Evolutionary conservation across 441 rosid species (phyloP).

Genomic region (Jatropha podagrica): DNA sequence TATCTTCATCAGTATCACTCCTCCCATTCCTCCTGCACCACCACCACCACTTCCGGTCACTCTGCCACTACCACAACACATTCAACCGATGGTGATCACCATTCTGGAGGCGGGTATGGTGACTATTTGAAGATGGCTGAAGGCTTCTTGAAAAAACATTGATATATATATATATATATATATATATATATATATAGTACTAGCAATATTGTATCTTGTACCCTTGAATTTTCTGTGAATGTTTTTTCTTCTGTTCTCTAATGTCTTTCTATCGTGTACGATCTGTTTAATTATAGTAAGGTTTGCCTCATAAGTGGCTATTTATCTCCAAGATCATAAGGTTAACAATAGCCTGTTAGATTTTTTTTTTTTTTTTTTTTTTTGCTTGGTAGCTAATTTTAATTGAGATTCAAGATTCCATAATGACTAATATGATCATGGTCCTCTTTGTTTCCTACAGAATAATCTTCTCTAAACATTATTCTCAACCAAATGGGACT

Average conservation of each 20-base stretch:
- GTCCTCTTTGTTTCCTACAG: neutral
- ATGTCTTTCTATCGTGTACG: neutral
- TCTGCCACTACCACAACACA: neutral
- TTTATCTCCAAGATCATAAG: too few relatives aligned
- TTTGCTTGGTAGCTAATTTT: neutral
- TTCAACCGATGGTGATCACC: conserved; percentile 13
- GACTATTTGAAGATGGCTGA: conserved; percentile 52
- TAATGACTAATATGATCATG: neutral
- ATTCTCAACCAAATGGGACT: neutral
- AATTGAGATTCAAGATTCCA: neutral
- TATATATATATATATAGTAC: neutral
- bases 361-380: too few relatives aligned
- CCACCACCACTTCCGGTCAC: conserved; percentile 21
- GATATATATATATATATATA: too few relatives aligned
- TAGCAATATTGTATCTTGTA: neutral
- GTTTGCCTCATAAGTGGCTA: too few relatives aligned
- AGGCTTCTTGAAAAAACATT: conserved; percentile 43
- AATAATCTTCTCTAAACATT: too few relatives aligned
- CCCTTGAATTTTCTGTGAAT: neutral
- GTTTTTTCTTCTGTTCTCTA: neutral
- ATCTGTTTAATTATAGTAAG: neutral
- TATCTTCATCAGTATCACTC: conserved; percentile 57
- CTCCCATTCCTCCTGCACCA: conserved; percentile 26
- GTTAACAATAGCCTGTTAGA: too few relatives aligned
- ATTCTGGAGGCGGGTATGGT: conserved; percentile 42